Evolutionary conservation across 768 basidiomycete genomes (phyloP).

Genomic region (Leccinum obscurum): DNA sequence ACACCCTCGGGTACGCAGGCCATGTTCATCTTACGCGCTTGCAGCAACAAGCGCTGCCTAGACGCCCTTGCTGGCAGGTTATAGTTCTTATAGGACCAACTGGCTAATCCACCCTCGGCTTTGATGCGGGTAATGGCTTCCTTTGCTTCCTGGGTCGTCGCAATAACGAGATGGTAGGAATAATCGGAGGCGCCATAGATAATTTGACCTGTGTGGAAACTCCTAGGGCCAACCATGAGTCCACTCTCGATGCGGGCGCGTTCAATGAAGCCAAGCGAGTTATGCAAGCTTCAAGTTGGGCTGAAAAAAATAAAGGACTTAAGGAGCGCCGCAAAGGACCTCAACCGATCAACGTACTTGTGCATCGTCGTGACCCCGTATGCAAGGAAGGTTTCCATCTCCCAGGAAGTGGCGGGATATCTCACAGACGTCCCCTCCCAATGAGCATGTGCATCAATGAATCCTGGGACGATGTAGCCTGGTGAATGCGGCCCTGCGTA

Average conservation of each 20-base stretch:
- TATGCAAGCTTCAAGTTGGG: slow-evolving; percentile 53
- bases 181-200: slow-evolving; percentile 49
- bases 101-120: slow-evolving; percentile 67
- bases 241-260: slow-evolving; percentile 70
- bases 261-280: slow-evolving; percentile 61
- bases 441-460: slow-evolving; percentile 77
- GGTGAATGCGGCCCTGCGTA: neutral
- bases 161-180: slow-evolving; percentile 65
- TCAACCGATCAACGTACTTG: slow-evolving; percentile 47
- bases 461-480: slow-evolving; percentile 71
- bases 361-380: slow-evolving; percentile 77
- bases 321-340: neutral
- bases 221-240: slow-evolving; percentile 65
- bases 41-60: slow-evolving; percentile 61
- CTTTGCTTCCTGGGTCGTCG: slow-evolving; percentile 59
- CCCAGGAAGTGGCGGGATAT: slow-evolving; percentile 70
- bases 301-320: slow-evolving; percentile 33
- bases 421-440: slow-evolving; percentile 58
- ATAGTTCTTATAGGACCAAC: slow-evolving; percentile 80
- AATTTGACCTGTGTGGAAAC: slow-evolving; percentile 67
- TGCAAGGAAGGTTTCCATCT: slow-evolving; percentile 71
- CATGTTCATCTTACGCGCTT: slow-evolving; percentile 64
- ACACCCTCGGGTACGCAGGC: slow-evolving; percentile 72
- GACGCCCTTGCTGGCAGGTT: slow-evolving; percentile 73
- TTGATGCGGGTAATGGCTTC: slow-evolving; percentile 69